Evolutionary conservation across 1,284 basidiomycete genomes (phyloP).

Genomic region (Apiotrichum domesticum): DNA sequence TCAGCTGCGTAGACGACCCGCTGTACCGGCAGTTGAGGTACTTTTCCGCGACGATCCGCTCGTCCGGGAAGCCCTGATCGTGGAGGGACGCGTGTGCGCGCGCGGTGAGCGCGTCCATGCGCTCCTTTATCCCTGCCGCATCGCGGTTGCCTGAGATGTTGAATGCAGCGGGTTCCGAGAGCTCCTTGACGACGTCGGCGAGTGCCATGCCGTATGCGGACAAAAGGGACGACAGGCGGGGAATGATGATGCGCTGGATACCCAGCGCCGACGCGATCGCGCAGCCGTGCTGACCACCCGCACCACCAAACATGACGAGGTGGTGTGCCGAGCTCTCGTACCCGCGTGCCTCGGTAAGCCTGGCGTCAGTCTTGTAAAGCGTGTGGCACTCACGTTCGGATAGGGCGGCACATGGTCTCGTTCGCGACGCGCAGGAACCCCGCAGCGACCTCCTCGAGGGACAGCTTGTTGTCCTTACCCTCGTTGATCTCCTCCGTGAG

Average conservation of each 20-base stretch:
- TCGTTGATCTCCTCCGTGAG: conserved; percentile 48
- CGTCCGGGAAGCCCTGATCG: conserved; percentile 71
- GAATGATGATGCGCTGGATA: conserved; percentile 37
- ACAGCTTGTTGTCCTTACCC: conserved; percentile 24
- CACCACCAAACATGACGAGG: conserved; percentile 39
- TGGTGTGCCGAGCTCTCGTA: conserved; percentile 31
- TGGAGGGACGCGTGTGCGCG: conserved; percentile 61
- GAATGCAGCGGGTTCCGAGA: conserved; percentile 31
- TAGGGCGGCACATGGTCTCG: conserved; percentile 41
- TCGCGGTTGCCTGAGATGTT: conserved; percentile 20
- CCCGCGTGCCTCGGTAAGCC: conserved; percentile 35
- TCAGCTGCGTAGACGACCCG: conserved; percentile 37
- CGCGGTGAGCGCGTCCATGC: conserved; percentile 23
- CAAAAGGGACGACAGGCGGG: conserved; percentile 33
- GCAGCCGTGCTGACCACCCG: conserved; percentile 39
- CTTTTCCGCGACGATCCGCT: conserved; percentile 64
- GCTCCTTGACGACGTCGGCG: conserved; percentile 36
- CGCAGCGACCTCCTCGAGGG: conserved; percentile 31
- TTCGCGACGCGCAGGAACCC: conserved; percentile 37
- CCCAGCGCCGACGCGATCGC: conserved; percentile 31
- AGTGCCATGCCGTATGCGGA: conserved; percentile 41
- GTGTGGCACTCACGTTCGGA: conserved; percentile 20
- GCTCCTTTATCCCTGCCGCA: conserved; percentile 16
- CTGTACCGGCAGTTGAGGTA: conserved; percentile 39
- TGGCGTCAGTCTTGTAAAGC: conserved; percentile 3